Evolutionary conservation across 768 basidiomycete genomes (phyloP).

Genomic region (Boletus speciosus): DNA sequence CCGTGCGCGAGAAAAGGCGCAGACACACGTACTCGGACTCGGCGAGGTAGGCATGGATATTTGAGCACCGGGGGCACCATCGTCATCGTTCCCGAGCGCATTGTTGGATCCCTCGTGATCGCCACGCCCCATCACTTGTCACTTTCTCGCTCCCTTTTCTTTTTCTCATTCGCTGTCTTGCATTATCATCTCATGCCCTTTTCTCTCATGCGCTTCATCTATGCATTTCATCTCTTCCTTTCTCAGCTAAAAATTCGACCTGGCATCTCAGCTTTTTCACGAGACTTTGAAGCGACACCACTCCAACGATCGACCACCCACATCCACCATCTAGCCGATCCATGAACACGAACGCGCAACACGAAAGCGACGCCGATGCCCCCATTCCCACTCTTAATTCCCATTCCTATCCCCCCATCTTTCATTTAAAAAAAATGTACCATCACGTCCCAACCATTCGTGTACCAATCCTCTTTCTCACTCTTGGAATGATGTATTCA

Average conservation of each 20-base stretch:
- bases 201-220: not conserved
- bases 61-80: constrained; percentile 1
- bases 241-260: not conserved
- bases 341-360: not conserved
- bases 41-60: constrained; percentile 16
- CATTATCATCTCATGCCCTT: not conserved
- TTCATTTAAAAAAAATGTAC: constrained; percentile 6
- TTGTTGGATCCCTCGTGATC: not conserved
- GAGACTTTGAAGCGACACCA: constrained; percentile 3
- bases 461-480: not conserved
- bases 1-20: constrained; percentile 18
- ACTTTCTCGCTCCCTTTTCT: not conserved
- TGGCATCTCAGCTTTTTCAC: not conserved
- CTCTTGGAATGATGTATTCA: not conserved
- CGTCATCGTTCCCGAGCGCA: not conserved
- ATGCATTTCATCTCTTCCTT: not conserved
- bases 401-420: not conserved
- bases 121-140: not conserved
- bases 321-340: not conserved
- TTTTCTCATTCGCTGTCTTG: not conserved
- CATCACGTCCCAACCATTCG: not conserved
- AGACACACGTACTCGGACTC: constrained; percentile 4
- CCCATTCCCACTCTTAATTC: not conserved
- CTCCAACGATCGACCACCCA: not conserved
- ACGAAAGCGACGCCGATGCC: not conserved